These are phyloP conservation scores for Poronia punctata DNA, from an alignment of 495 filamentous ascomycete genomes.

Conservation along the genomic window DNA sequence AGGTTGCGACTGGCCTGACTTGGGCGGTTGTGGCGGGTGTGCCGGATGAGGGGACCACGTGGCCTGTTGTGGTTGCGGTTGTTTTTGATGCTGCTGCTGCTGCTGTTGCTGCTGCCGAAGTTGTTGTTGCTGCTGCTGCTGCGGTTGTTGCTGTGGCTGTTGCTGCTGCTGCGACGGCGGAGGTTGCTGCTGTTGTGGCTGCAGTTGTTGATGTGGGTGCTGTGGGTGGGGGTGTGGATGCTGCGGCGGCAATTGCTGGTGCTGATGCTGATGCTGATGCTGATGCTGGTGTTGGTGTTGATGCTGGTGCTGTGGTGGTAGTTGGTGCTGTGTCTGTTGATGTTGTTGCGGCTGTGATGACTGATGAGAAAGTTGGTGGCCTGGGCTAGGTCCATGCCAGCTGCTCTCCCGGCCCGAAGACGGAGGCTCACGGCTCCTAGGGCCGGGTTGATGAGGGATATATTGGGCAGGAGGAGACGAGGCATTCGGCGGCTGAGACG, in stretches of 20 bases:
- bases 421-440: constrained; percentile 22
- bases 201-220: constrained; percentile 19
- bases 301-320: constrained; percentile 12
- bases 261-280: constrained; percentile 19
- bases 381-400: constrained; percentile 21
- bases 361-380: constrained; percentile 20
- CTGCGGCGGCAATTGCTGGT: constrained; percentile 12
- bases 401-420: constrained; percentile 20
- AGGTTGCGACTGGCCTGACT: constrained; percentile 30
- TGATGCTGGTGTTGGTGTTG: constrained; percentile 10
- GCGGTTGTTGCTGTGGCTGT: constrained; percentile 26
- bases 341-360: constrained; percentile 28
- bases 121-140: constrained; percentile 24
- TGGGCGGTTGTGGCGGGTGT: constrained; percentile 30
- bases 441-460: constrained; percentile 19
- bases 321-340: constrained; percentile 17
- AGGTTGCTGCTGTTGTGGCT: constrained; percentile 19
- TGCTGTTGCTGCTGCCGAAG: constrained; percentile 9
- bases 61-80: constrained; percentile 20
- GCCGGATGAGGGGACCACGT: constrained; percentile 29
- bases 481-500: constrained; percentile 24
- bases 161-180: constrained; percentile 24
- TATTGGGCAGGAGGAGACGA: constrained; percentile 33
- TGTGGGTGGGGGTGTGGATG: constrained; percentile 28
- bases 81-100: constrained; percentile 17